phyloP scores from a whole-genome alignment of 2,329 filamentous ascomycete genomes.

The Saccharata proteae region DNA sequence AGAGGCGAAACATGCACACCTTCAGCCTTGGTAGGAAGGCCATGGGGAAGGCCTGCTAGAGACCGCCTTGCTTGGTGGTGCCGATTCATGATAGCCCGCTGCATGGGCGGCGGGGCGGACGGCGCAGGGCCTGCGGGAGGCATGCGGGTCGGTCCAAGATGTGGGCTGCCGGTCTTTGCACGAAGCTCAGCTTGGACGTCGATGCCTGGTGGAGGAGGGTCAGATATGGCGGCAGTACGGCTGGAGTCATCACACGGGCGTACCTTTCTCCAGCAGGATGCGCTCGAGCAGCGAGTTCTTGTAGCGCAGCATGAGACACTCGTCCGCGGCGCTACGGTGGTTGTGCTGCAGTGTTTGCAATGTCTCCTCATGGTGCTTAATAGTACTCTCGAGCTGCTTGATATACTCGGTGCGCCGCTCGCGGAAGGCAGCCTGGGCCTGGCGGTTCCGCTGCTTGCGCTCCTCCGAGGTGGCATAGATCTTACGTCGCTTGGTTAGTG shows the following conservation, averaged over 20 bases:
- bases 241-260: conserved; percentile 1
- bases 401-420: conserved; percentile 98
- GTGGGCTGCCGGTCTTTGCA: conserved; percentile 81
- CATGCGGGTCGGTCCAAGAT: conserved; percentile 51
- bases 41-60: conserved; percentile 54
- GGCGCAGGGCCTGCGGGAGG: conserved; percentile 49
- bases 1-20: conserved; percentile 27
- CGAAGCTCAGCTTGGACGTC: conserved; percentile 94
- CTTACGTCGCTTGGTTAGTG: conserved; percentile 42
- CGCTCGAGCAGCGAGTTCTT: conserved; percentile 95
- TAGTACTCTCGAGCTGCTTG: conserved; percentile 95
- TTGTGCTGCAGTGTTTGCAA: conserved; percentile 86
- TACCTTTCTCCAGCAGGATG: conserved; percentile 92
- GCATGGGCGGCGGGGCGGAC: conserved; percentile 54
- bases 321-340: conserved; percentile 86
- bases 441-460: conserved; percentile 91
- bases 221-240: conserved; percentile 2
- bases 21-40: conserved; percentile 66
- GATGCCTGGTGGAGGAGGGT: conserved; percentile 50
- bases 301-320: conserved; percentile 95
- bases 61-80: conserved; percentile 59
- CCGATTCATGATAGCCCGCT: conserved; percentile 69
- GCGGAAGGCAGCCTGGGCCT: conserved; percentile 93
- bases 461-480: conserved; percentile 99
- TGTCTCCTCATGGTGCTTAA: conserved; percentile 92